A percentile compares a stretch with the other conserved stretches of the same genome.
Conservation (phyloP, 768 basidiomycete species). For the Grammothele lineata region DNA sequence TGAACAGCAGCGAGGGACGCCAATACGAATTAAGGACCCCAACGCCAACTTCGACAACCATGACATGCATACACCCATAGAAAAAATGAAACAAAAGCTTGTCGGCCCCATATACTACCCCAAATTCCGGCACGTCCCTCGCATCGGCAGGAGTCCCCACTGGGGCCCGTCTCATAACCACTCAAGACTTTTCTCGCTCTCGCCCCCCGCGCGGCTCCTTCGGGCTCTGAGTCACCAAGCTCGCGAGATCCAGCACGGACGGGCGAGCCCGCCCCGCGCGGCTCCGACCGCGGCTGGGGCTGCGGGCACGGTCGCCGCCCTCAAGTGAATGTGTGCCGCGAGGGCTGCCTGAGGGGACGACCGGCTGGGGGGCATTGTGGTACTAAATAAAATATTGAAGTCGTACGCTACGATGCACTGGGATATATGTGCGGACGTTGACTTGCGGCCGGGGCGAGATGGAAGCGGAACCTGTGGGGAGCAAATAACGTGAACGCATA, state of each 20-base stretch:
- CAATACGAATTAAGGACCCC: too few species aligned
- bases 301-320: constrained; percentile 13
- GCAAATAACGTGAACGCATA: not conserved
- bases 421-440: not conserved
- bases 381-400: not conserved
- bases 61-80: too few species aligned
- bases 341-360: constrained; percentile 14
- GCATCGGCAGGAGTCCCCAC: constrained; percentile 81
- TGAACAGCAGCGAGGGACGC: too few species aligned
- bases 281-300: constrained; percentile 16
- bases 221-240: not conserved
- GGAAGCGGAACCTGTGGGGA: not conserved
- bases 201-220: too few species aligned
- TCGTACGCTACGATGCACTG: not conserved
- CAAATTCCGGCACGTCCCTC: constrained; percentile 66
- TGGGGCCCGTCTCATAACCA: constrained; percentile 46
- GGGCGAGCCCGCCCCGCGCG: constrained; percentile 16
- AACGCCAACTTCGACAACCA: too few species aligned
- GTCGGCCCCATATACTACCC: constrained; percentile 86
- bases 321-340: constrained; percentile 10
- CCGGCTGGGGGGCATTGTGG: constrained; percentile 9
- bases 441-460: too few species aligned
- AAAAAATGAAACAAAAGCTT: constrained; percentile 24
- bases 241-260: constrained; percentile 15
- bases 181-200: constrained; percentile 44